phyloP scores from a whole-genome alignment of 305 asterid genomes.

The Fraxinus angustifolia region DNA sequence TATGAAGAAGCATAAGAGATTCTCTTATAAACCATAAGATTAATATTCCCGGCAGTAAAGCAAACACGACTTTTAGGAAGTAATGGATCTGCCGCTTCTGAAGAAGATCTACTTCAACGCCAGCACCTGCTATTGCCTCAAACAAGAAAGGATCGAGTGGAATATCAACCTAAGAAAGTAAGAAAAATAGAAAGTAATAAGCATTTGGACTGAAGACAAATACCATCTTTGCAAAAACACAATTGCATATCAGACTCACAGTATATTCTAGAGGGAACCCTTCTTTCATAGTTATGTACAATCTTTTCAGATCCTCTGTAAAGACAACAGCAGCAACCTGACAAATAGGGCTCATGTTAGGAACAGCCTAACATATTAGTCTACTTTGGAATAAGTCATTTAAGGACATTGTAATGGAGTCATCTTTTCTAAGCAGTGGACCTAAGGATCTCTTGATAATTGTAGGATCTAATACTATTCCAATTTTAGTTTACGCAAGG shows the following conservation, averaged over 20 bases:
- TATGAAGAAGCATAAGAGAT: conserved; percentile 76
- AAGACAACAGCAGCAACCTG: conserved; percentile 96
- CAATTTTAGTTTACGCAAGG: conserved; percentile 13
- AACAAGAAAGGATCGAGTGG: conserved; percentile 96
- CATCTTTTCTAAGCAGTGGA: conserved; percentile 10
- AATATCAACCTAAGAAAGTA: conserved; percentile 74
- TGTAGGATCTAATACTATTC: conserved; percentile 19
- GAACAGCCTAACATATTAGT: conserved; percentile 20
- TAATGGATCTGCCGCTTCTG: conserved; percentile 86
- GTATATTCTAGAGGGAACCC: conserved; percentile 92
- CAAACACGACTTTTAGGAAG: conserved; percentile 70
- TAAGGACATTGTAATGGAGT: conserved; percentile 1
- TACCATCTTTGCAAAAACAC: conserved; percentile 4
- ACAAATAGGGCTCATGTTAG: conserved; percentile 21
- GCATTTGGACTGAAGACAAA: conserved; percentile 18
- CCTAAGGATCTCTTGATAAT: neutral
- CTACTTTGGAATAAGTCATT: conserved; percentile 9
- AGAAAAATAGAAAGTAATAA: conserved; percentile 25
- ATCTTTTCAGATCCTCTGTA: conserved; percentile 92
- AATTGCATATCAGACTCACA: conserved; percentile 52
- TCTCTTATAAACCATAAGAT: conserved; percentile 87
- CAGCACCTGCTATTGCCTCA: conserved; percentile 88
- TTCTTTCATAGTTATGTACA: conserved; percentile 94
- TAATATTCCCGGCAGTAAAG: conserved; percentile 81
- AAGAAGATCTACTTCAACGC: conserved; percentile 91